Percentiles rank a stretch among this genome's conserved stretches.
Evolutionary conservation across 495 filamentous ascomycete species (phyloP).

Genomic region (Glonium stellatum): DNA sequence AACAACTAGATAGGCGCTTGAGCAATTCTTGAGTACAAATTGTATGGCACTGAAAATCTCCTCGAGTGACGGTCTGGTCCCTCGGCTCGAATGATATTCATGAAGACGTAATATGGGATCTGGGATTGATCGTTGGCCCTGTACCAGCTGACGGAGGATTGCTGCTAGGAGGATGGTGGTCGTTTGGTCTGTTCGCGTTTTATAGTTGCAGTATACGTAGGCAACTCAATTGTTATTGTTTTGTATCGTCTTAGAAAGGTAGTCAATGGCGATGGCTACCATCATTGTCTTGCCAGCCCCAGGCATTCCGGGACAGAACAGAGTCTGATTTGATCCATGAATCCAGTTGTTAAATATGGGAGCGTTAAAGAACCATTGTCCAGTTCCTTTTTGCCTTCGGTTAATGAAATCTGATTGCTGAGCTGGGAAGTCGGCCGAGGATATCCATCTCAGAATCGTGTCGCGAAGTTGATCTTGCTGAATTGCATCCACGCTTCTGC

Average conservation of each 20-base stretch:
- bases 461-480: neutral
- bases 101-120: neutral
- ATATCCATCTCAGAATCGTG: slow-evolving; percentile 12
- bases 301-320: slow-evolving; percentile 38
- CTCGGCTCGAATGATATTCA: neutral
- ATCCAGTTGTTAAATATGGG: slow-evolving; percentile 35
- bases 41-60: slow-evolving; percentile 23
- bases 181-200: slow-evolving; percentile 33
- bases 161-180: slow-evolving; percentile 31
- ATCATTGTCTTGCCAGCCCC: slow-evolving; percentile 25
- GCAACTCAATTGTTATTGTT: slow-evolving; percentile 31
- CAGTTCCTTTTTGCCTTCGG: slow-evolving; percentile 34
- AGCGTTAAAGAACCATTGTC: slow-evolving; percentile 37
- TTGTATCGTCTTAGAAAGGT: slow-evolving; percentile 17
- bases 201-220: slow-evolving; percentile 40
- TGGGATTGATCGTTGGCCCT: slow-evolving; percentile 19
- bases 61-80: neutral
- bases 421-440: slow-evolving; percentile 3
- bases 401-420: slow-evolving; percentile 34
- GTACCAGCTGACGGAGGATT: slow-evolving; percentile 37
- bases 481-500: neutral
- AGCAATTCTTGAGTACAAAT: slow-evolving; percentile 22
- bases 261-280: slow-evolving; percentile 26
- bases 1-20: slow-evolving; percentile 38
- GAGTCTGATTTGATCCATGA: slow-evolving; percentile 22